A percentile compares a stretch with the other conserved stretches of the same genome.
Evolutionary conservation across 1,284 basidiomycete species (phyloP).

Genomic region (Porphyrellus sp.): DNA sequence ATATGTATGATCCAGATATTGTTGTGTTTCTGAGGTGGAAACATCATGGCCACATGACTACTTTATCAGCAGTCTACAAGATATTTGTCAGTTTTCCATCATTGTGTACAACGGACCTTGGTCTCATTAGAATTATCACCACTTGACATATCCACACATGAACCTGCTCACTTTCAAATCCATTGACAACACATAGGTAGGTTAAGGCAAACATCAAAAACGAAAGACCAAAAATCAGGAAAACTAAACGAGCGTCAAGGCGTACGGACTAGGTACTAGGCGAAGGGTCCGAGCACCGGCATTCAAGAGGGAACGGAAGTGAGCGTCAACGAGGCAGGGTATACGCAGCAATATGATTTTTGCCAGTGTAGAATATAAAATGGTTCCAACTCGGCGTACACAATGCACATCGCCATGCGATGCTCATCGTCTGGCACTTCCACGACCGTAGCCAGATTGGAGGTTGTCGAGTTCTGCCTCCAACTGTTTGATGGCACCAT

Average conservation of each 20-base stretch:
- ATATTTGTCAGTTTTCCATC: no score
- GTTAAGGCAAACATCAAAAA: conserved; percentile 11
- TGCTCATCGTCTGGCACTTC: conserved; percentile 65
- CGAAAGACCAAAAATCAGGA: conserved; percentile 4
- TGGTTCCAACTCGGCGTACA: conserved; percentile 6
- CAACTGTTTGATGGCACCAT: conserved; percentile 87
- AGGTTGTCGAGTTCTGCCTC: conserved; percentile 88
- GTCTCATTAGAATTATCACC: no score
- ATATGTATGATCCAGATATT: no score
- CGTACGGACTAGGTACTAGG: conserved; percentile 2
- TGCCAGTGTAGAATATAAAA: conserved; percentile 5
- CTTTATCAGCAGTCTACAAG: no score
- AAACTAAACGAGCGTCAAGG: conserved; percentile 29
- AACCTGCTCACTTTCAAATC: no score
- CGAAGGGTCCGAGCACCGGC: conserved; percentile 1
- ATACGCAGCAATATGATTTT: conserved; percentile 20
- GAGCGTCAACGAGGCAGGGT: conserved; percentile 25
- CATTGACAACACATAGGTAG: conserved; percentile 13
- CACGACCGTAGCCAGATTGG: conserved; percentile 80
- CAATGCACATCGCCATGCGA: neutral
- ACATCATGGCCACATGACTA: no score
- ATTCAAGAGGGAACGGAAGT: conserved; percentile 12
- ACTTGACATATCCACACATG: no score
- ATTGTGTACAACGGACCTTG: no score
- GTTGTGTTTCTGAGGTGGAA: no score